These are phyloP conservation scores for Fraxinus platypoda DNA, from an alignment of 305 asterid genomes.

Conservation along the genomic window DNA sequence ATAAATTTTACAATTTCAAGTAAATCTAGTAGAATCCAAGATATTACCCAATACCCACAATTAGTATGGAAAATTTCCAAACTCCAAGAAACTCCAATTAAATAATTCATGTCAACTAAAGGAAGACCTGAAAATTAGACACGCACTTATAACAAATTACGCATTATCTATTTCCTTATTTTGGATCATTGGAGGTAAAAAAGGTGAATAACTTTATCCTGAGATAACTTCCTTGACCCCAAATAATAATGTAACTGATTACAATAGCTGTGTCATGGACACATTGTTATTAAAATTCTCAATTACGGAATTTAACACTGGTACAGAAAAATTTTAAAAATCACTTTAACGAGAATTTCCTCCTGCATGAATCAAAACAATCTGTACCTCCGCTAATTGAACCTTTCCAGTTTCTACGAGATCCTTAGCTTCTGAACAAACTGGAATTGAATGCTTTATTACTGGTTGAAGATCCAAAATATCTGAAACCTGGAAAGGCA, in stretches of 20 bases:
- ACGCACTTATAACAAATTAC: background rate
- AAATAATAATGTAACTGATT: background rate
- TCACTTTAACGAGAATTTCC: background rate
- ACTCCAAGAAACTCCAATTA: background rate
- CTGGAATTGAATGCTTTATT: conserved; percentile 87
- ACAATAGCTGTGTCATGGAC: background rate
- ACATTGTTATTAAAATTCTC: too few species aligned
- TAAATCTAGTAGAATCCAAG: background rate
- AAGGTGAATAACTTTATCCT: background rate
- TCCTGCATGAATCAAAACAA: conserved; percentile 10
- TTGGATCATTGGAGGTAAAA: background rate
- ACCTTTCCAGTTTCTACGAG: conserved; percentile 89
- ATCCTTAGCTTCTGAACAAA: conserved; percentile 91
- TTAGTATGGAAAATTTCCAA: background rate
- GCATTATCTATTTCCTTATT: background rate
- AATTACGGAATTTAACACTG: too few species aligned
- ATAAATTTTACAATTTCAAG: background rate
- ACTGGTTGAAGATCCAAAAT: conserved; percentile 83
- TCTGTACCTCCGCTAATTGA: conserved; percentile 88
- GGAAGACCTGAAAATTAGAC: background rate
- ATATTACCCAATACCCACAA: background rate
- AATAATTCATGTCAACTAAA: background rate
- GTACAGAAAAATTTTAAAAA: background rate
- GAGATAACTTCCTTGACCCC: background rate
- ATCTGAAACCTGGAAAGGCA: conserved; percentile 83